Percentiles rank a stretch among this genome's conserved stretches.
Evolutionary conservation across 805 yeast species (phyloP).

Genomic region (Groenewaldozyma tartarivorans): DNA sequence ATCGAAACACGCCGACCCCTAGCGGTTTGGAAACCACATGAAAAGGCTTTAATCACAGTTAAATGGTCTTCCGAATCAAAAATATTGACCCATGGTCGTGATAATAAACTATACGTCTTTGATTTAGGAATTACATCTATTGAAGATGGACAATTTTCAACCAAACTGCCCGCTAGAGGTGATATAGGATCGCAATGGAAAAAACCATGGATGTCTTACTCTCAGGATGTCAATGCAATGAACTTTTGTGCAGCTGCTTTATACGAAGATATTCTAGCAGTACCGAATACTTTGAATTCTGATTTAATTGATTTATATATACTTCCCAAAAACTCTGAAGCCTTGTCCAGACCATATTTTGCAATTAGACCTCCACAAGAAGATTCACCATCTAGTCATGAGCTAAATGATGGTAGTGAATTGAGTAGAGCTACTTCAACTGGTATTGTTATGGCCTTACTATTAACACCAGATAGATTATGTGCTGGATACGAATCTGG

Average conservation of each 20-base stretch:
- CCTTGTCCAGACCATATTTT: constrained; percentile 5
- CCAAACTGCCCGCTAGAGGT: constrained; percentile 18
- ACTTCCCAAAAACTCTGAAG: neutral
- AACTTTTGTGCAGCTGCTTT: constrained; percentile 62
- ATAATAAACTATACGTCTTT: constrained; percentile 36
- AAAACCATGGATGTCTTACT: constrained; percentile 30
- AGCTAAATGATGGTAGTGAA: constrained; percentile 20
- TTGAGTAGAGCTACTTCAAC: constrained; percentile 17
- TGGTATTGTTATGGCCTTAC: constrained; percentile 61
- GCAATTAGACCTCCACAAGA: constrained; percentile 14
- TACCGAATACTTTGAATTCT: constrained; percentile 59
- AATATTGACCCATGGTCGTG: constrained; percentile 58
- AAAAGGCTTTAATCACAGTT: constrained; percentile 39
- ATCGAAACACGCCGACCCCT: constrained; percentile 45
- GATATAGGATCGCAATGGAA: constrained; percentile 19
- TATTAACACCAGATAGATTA: constrained; percentile 27
- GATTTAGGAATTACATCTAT: constrained; percentile 14
- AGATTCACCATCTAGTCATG: constrained; percentile 10
- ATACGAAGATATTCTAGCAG: constrained; percentile 31
- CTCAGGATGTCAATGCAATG: constrained; percentile 62
- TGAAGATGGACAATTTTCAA: constrained; percentile 35
- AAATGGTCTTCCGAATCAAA: constrained; percentile 24
- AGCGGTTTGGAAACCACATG: constrained; percentile 53
- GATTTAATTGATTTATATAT: constrained; percentile 48
- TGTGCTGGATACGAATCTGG: constrained; percentile 71